Evolutionary conservation across 2,329 filamentous ascomycete genomes (phyloP), one percentile per base, ranked within the genome.

Genomic region (Exophiala sideris): DNA sequence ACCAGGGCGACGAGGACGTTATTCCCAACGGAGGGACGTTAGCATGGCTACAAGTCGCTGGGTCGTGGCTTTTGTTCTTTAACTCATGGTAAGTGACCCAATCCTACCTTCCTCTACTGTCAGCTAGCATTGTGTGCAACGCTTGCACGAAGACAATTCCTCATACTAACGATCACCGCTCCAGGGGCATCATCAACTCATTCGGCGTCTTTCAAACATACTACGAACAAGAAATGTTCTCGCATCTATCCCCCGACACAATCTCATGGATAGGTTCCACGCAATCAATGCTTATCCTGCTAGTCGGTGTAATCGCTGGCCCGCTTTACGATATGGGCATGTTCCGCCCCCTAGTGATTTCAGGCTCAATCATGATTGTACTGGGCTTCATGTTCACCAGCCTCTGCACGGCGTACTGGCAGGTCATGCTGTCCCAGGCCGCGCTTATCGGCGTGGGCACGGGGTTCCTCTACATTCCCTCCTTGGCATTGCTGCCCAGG

Each of bases 351-450:
- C 24, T 64, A 16, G 24, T 64, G 10, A 16, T 59, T 8, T n/a
- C 46, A 3, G 63, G 62, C 1, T 59, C 44, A 1, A 63, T 65
- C 24, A 60, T 68, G 5, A 52, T 49, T 11, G 42, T 53, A 5
- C 34, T 59, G 7, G 54, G 56, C 24, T 42, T 74, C 59, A 76
- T 79, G 67, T 74, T 73, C 62, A 68, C 68, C 1, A 70, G 67
- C 50, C 51, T 76, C 10, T 64, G 65, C 39, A 71, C 63, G 5
- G 59, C 67, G 45, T 81, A 81, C 66, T 81, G 75, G 75, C 76
- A 81, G 60, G 65, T 82, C 35, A 68, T 83, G 35, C 68, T 83
- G 8, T 70, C 77, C 1, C 80, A 83, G 63, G 80, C 79, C 1
- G 68, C 76, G 32, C 76, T 76, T 55, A 70, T 78, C 56, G 82